Percentiles rank a stretch among this genome's conserved stretches.
Evolutionary conservation across 495 filamentous ascomycete species (phyloP).

Genomic region (Penicillium manginii): DNA sequence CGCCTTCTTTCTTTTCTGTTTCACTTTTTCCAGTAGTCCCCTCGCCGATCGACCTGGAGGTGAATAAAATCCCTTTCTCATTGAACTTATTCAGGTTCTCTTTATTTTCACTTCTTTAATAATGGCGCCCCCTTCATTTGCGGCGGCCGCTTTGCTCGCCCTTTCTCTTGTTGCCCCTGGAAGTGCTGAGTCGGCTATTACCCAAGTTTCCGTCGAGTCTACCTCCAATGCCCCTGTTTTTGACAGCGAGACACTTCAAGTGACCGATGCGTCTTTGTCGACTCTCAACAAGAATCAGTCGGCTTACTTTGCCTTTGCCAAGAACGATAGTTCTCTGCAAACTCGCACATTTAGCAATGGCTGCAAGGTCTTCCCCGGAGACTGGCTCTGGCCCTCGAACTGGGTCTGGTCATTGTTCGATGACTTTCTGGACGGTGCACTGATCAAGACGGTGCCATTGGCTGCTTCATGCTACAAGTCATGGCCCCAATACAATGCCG

Average conservation of each 20-base stretch:
- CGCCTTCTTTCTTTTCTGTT: neutral
- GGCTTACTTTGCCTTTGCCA: slow-evolving; percentile 25
- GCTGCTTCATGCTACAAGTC: slow-evolving; percentile 58
- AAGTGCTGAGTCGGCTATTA: slow-evolving; percentile 12
- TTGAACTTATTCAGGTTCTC: neutral
- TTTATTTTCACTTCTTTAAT: neutral
- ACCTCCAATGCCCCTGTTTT: slow-evolving; percentile 34
- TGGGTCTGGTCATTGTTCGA: slow-evolving; percentile 50
- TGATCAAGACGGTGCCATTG: slow-evolving; percentile 60
- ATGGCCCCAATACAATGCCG: slow-evolving; percentile 48
- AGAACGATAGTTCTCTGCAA: slow-evolving; percentile 11
- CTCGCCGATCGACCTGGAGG: slow-evolving; percentile 17
- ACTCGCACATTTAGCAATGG: slow-evolving; percentile 6
- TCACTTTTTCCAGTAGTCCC: slow-evolving; percentile 3
- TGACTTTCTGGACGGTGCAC: slow-evolving; percentile 48
- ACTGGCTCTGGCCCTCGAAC: slow-evolving; percentile 46
- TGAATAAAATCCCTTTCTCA: neutral
- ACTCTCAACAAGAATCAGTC: slow-evolving; percentile 32
- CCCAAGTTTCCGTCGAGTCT: slow-evolving; percentile 19
- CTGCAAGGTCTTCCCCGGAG: slow-evolving; percentile 59
- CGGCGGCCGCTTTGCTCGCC: slow-evolving; percentile 14
- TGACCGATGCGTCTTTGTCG: slow-evolving; percentile 43
- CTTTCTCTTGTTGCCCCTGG: slow-evolving; percentile 14
- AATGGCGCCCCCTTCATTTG: slow-evolving; percentile 18
- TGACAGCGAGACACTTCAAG: slow-evolving; percentile 44